Evolutionary conservation across 2,329 filamentous ascomycete species (phyloP), one percentile per base, ranked within the genome.

Genomic region (Diplodia mutila): DNA sequence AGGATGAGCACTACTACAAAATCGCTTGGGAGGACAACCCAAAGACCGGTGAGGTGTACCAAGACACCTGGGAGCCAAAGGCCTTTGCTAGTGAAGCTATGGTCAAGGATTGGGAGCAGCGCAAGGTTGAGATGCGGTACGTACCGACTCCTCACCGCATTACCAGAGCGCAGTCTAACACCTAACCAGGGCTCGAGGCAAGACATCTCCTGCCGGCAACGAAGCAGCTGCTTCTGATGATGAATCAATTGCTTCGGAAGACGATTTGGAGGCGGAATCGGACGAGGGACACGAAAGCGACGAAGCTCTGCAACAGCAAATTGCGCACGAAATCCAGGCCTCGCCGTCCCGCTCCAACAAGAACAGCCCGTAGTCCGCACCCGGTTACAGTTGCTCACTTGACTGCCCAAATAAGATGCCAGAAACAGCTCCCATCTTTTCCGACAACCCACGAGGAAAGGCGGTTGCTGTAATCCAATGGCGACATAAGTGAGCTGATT

Each of bases 61-160:
- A 11, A 6, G 59, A 63, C 46, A 63, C 46, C 12, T 63, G 59
- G 59, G 59, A 63, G 29, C 59, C 59, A 4, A 63, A 63, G 27
- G 16, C 27, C 0, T 51, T 51, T 21, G 59, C 46, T 18, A 18
- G 27, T 29, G 23, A 51, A 21, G 18, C 4, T 7, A n/a, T 63
- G 46, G 46, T 63, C 46, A 16, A 25, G 12, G 14, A 63, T 1
- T 63, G 59, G 59, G n/a, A 63, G 29, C 25, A 23, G 29, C 16
- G 21, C 2, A 42, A 46, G 4, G 14, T 34, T 29, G 32, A 37
- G 32, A 7, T 14, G 11, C 3, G 4, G 53, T 57, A 57, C 5
- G 53, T 39, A 14, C 42, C 18, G 39, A 8, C 7, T n/a, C 16
- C 18, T 11, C 42, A n/a, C 42, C 11, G 11, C 11, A 34, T 34